Percentiles rank a stretch among this genome's conserved stretches.
phyloP scores from a whole-genome alignment of 192 early-diverging fungal species.

The Mortierella antarctica region DNA sequence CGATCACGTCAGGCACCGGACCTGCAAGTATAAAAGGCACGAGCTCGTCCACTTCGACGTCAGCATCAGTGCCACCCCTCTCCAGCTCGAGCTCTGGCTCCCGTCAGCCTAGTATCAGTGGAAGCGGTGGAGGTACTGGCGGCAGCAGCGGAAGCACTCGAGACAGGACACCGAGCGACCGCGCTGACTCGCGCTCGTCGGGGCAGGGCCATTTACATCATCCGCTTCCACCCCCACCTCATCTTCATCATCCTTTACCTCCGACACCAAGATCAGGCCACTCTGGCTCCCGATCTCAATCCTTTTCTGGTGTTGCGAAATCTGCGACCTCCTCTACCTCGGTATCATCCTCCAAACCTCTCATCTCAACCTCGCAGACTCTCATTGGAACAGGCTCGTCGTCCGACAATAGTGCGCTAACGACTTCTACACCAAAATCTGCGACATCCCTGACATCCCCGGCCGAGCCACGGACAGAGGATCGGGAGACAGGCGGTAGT shows the following conservation, averaged over 20 bases:
- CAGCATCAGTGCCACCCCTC: too few species aligned
- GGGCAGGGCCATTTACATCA: slow-evolving; percentile 6
- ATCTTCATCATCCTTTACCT: slow-evolving; percentile 18
- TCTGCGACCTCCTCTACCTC: neutral
- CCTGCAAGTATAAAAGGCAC: too few species aligned
- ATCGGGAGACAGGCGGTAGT: too few species aligned
- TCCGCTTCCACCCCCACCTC: slow-evolving; percentile 23
- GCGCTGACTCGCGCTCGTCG: neutral
- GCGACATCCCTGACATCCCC: neutral
- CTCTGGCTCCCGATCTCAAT: neutral
- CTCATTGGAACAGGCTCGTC: neutral
- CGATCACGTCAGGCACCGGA: neutral
- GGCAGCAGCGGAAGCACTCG: neutral
- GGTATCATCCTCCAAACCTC: neutral
- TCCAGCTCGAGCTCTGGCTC: neutral
- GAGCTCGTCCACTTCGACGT: too few species aligned
- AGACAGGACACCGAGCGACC: neutral
- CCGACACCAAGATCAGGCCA: slow-evolving; percentile 8
- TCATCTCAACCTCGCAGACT: slow-evolving; percentile 7
- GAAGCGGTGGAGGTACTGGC: too few species aligned
- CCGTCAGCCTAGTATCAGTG: slow-evolving; percentile 2
- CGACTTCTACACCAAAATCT: slow-evolving; percentile 1
- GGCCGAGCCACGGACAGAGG: neutral
- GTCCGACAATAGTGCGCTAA: neutral
- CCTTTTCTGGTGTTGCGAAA: neutral